Conservation (phyloP, 1,284 basidiomycete species). For the Moesziomyces sp. region DNA sequence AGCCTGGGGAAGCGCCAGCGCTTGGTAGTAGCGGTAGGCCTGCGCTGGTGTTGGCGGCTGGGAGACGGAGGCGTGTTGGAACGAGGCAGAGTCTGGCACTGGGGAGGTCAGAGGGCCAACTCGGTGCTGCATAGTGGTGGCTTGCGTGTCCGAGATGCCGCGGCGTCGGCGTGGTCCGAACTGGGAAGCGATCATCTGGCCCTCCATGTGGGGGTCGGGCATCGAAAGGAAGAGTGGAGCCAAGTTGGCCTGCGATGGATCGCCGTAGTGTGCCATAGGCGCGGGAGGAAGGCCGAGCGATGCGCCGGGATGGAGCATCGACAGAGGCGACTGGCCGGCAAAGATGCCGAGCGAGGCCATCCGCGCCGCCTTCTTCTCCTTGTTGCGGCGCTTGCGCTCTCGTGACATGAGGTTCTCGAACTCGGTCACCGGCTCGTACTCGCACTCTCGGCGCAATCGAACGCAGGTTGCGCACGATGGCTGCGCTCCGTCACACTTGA, state of each 20-base stretch:
- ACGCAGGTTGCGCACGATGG: slow-evolving; percentile 59
- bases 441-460: slow-evolving; percentile 56
- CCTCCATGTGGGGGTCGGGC: slow-evolving; percentile 14
- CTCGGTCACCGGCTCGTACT: slow-evolving; percentile 61
- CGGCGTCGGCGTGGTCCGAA: slow-evolving; percentile 42
- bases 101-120: slow-evolving; percentile 21
- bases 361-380: slow-evolving; percentile 48
- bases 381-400: slow-evolving; percentile 58
- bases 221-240: slow-evolving; percentile 21
- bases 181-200: slow-evolving; percentile 19
- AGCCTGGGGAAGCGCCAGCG: slow-evolving; percentile 14
- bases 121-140: slow-evolving; percentile 17
- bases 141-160: slow-evolving; percentile 31
- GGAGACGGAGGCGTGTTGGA: slow-evolving; percentile 34
- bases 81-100: slow-evolving; percentile 5
- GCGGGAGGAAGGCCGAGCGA: slow-evolving; percentile 22
- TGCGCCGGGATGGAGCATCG: slow-evolving; percentile 33
- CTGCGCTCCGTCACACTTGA: slow-evolving; percentile 60
- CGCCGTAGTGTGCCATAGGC: slow-evolving; percentile 22
- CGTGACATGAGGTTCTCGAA: slow-evolving; percentile 61
- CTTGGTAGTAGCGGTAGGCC: slow-evolving; percentile 28
- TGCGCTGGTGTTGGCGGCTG: slow-evolving; percentile 39
- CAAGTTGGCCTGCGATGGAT: slow-evolving; percentile 19
- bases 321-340: slow-evolving; percentile 41
- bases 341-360: slow-evolving; percentile 41